Evolutionary conservation across 148 eudicot species (phyloP), one percentile per base, ranked within the genome.

Genomic region (Vaccinium corymbosum): DNA sequence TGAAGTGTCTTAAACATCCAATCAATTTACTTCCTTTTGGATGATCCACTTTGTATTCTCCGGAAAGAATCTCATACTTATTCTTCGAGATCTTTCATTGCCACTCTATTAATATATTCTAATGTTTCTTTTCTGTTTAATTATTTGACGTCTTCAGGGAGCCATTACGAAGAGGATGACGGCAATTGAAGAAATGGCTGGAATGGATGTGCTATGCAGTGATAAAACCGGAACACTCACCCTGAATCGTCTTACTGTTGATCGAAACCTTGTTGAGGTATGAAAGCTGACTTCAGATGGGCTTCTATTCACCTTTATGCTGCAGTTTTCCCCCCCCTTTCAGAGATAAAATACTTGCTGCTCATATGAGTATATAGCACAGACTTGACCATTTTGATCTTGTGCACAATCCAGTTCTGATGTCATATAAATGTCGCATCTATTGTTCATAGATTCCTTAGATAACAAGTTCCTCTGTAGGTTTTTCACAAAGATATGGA

Each of bases 151-250:
- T 66, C 79, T 75, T 56, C 48, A 92, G 97, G 97, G 97, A 68
- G 97, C 97, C 70, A 93, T 93, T 62, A 93, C 97, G 68, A 93
- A 93, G 80, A 90, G 97, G 85, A 93, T 93, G 97, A 93, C 94
- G 51, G 94, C 97, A 17, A 93, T 93, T 82, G 97, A 93, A 90
- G 97, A 93, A 86, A 93, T 93, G 97, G 97, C 97, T 16, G 97
- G 97, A 66, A 93, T 93, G 97, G 97, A 93, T 89, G 97, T 93
- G 6, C 88, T 93, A 49, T 93, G 97, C 88, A 90, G 97, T 88
- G 97, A 93, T 81, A 93, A 93, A 86, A 93, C 97, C 0, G 97
- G 97, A 53, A 92, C 97, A 76, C 89, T 93, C 35, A 93, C 96
- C 61, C 85, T 93, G 76, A 93, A 93, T 83, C 92, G 90, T 75